Conservation (phyloP, 768 basidiomycete species). For the Russula sp. region DNA sequence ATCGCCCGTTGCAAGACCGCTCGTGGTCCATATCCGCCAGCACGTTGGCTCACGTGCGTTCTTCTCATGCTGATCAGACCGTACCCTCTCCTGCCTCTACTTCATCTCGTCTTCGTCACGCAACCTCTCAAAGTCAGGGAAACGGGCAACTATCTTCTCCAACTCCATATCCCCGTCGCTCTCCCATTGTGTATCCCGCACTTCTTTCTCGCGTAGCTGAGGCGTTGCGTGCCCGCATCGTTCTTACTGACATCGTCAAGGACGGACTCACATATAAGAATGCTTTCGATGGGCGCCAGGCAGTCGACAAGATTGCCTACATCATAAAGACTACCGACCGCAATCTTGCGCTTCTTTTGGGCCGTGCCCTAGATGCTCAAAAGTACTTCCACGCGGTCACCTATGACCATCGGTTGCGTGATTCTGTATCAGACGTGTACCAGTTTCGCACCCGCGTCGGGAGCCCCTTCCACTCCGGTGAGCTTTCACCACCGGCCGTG, state of each 20-base stretch:
- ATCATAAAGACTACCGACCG: conserved; percentile 98
- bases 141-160: conserved; percentile 28
- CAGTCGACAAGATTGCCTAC: conserved; percentile 94
- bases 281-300: conserved; percentile 94
- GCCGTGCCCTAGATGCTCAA: conserved; percentile 91
- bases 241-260: conserved; percentile 73
- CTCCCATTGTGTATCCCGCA: conserved; percentile 90
- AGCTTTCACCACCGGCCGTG: conserved; percentile 36
- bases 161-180: conserved; percentile 36
- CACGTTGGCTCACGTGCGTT: conserved; percentile 40
- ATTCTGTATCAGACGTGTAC: conserved; percentile 83
- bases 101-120: conserved; percentile 32
- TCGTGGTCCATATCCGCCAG: conserved; percentile 70
- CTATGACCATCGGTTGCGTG: conserved; percentile 92
- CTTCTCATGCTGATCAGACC: conserved; percentile 32
- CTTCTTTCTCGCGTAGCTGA: conserved; percentile 90
- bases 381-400: conserved; percentile 99
- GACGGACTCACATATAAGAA: conserved; percentile 96
- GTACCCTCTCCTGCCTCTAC: conserved; percentile 24
- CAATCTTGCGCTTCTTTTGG: conserved; percentile 90
- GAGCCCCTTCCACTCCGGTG: conserved; percentile 80
- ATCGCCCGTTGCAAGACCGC: conserved; percentile 59
- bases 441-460: conserved; percentile 82
- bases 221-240: conserved; percentile 80
- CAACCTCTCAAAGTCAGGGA: conserved; percentile 20